Evolutionary conservation across 2,329 filamentous ascomycete genomes (phyloP).

Genomic region (Acrocalymma vagum): DNA sequence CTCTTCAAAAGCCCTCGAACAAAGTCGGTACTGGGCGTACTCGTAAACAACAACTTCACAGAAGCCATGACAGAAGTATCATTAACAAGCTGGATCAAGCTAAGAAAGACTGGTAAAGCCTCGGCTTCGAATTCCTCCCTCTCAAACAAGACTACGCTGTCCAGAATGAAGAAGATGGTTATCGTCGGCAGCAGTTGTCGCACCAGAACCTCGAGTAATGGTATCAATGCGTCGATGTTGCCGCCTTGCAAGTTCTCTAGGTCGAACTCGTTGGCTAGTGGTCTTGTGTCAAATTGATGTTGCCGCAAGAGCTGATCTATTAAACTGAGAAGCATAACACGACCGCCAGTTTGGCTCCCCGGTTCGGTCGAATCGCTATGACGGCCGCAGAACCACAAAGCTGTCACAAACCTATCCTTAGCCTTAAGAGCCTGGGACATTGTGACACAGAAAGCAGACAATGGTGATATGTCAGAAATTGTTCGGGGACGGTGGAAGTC

Average conservation of each 20-base stretch:
- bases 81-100: background rate
- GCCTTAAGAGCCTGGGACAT: conserved; percentile 1
- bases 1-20: conserved; percentile 6
- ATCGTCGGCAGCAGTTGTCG: conserved; percentile 2
- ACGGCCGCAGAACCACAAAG: conserved; percentile 7
- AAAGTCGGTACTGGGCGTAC: conserved; percentile 4
- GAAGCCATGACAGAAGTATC: conserved; percentile 3
- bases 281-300: conserved; percentile 1
- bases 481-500: background rate
- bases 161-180: conserved; percentile 10
- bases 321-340: conserved; percentile 8
- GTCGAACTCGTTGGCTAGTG: background rate
- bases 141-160: conserved; percentile 8
- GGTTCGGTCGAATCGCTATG: conserved; percentile 1
- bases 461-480: conserved; percentile 6
- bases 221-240: background rate
- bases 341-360: background rate
- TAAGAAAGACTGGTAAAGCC: conserved; percentile 1
- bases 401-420: conserved; percentile 4
- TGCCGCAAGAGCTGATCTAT: conserved; percentile 12
- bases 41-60: conserved; percentile 8
- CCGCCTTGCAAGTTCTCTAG: background rate
- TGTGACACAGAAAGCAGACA: conserved; percentile 9
- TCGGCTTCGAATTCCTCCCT: conserved; percentile 6
- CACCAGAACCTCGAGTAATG: background rate